Evolutionary conservation across 352 stramenopile genomes (phyloP), one percentile per base, ranked within the genome.

Genomic region (Phytophthora ramorum): DNA sequence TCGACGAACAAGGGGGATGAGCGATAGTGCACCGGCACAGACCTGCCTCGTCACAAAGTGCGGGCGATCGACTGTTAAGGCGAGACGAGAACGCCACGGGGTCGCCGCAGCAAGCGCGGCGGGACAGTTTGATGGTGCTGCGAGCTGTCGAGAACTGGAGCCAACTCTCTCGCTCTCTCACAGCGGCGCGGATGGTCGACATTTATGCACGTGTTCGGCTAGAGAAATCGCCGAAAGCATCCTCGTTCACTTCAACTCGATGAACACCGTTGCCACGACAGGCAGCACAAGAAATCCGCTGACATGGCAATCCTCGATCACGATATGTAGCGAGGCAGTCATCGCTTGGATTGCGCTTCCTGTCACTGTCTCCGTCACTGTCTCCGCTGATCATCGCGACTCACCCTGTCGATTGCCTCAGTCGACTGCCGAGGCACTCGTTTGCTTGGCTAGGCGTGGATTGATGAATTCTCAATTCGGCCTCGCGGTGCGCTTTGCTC

Each of bases 1-100:
- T 70, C 28, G 62, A 70, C 62, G 62, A 70, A 70, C 32, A 28
- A 34, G 43, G 58, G 58, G 49, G 59, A 67, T 67, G 59, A 67
- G 59, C 59, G 59, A 54, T 44, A 16, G 56, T 69, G 62, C 62
- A 70, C 62, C 47, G 54, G 47, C 62, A 70, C 54, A 70, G 32
- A 28, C 32, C 34, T 54, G 53, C 43, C 48, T 59, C 48, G 58
- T 66, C 58, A 44, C 58, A 59, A 60, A 53, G 28, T 20, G 7
- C 22, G 46, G 37, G 4, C 52, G 20, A 19, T 13, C 28, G 7
- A 34, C 28, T 34, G 28, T 7, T 7, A 34, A 34, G 28, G 28
- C 7, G 28, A 34, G 16, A 26, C 17, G 34, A 20, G 24, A 49
- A 35, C 14, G 7, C 10, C 34, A 19, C 48, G 26, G 26, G 1